These are phyloP conservation scores for Fusarium coicis DNA, from an alignment of 2,329 filamentous ascomycete species.

Conservation along the genomic window DNA sequence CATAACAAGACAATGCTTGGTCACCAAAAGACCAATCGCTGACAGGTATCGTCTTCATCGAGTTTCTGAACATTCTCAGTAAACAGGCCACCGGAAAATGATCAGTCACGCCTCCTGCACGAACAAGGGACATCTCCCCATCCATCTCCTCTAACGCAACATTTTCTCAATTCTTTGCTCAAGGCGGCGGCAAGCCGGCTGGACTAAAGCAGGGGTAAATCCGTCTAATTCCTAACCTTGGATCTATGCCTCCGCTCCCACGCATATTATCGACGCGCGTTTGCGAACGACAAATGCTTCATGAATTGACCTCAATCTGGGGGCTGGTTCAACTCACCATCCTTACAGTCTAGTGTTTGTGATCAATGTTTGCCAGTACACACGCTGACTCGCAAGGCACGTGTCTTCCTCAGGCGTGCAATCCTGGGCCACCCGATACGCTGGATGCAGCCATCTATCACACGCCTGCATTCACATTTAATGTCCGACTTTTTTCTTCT, in stretches of 20 bases:
- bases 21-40: constrained; percentile 19
- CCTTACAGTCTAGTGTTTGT: neutral
- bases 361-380: neutral
- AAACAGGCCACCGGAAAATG: neutral
- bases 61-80: neutral
- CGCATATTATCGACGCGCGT: neutral
- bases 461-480: constrained; percentile 12
- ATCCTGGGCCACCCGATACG: neutral
- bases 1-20: constrained; percentile 16
- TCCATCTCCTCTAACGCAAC: constrained; percentile 4
- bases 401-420: constrained; percentile 5
- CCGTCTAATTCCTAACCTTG: neutral
- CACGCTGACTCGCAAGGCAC: constrained; percentile 2
- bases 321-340: neutral
- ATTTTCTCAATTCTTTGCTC: neutral
- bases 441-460: constrained; percentile 18
- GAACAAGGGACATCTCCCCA: neutral
- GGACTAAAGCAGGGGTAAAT: neutral
- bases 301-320: neutral
- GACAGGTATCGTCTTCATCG: neutral
- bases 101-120: neutral
- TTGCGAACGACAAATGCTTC: neutral
- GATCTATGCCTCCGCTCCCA: neutral
- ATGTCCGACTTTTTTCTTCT: constrained; percentile 9
- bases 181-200: neutral